Base-by-base conservation (phyloP, 2,329 filamentous ascomycete genomes). In the Epichloe gansuensis region DNA sequence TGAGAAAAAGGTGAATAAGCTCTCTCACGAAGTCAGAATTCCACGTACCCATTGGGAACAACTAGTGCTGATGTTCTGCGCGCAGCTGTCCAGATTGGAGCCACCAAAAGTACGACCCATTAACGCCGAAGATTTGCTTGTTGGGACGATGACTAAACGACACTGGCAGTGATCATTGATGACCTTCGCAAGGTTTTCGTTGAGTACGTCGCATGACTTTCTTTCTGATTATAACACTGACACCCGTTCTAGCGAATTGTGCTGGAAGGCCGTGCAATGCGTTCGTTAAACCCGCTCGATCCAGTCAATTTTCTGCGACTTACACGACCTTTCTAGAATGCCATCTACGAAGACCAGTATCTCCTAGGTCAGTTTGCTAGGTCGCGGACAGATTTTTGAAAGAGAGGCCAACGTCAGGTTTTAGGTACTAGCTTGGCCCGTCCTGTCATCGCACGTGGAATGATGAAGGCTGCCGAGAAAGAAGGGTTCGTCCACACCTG, bases 101-200 rank as follows among this genome's bases (percentile, higher is more conserved):
- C 48, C 15, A 45, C 7, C 31, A 44, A 45, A 17, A 50, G 46
- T 48, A 48, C 37, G 46, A 48, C 37, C 15, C 38, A 41, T 12
- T 25, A 11, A 35, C 35, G 34, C 46, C 23, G 13, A 31, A 41
- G 12, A 41, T 41, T 7, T 25, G 35, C 35, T 15, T 12, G 35
- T 28, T 25, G 21, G 11, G 11, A 8, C 38, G 46, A 46, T 17
- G 9, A 41, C 46, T 48, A 21, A 48, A 41, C 17, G 15, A 12
- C 46, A 15, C 46, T 48, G 46, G 23, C 37, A 39, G 76, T 83
- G 62, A 65, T 75, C 56, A 72, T 80, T 56, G 72, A 76, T 52
- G 78, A 91, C 66, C 73, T 90, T 48, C 77, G 80, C 59, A 74
- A 76, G 60, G 83, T 87, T 67, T 88, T 91, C 63, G 76, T 91